phyloP scores from a whole-genome alignment of 495 filamentous ascomycete species.

The Penicillium nucicola region DNA sequence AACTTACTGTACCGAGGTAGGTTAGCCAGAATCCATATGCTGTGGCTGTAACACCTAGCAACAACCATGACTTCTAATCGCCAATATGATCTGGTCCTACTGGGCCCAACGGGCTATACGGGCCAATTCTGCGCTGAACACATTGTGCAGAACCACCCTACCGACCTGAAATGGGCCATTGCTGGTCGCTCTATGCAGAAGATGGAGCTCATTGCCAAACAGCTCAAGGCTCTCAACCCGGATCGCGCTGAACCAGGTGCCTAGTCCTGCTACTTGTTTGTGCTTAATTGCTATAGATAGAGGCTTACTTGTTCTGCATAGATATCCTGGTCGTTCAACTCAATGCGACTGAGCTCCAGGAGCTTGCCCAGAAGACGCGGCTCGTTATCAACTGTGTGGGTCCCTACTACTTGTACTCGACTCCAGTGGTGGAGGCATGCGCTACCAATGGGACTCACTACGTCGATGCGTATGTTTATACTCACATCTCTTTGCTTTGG shows the following conservation, averaged over 20 bases:
- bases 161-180: constrained; percentile 83
- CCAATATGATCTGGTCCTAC: constrained; percentile 78
- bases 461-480: constrained; percentile 60
- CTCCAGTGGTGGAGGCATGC: constrained; percentile 82
- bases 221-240: constrained; percentile 62
- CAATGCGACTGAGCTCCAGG: constrained; percentile 57
- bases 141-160: constrained; percentile 70
- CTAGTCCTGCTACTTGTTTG: background rate
- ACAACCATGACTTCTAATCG: constrained; percentile 41
- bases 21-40: constrained; percentile 11
- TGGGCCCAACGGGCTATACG: constrained; percentile 87
- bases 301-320: constrained; percentile 6
- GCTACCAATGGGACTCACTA: constrained; percentile 87
- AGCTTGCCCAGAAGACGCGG: constrained; percentile 69
- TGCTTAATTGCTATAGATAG: background rate
- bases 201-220: constrained; percentile 62
- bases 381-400: constrained; percentile 82
- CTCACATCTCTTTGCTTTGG: background rate
- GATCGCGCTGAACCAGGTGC: constrained; percentile 69
- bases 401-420: constrained; percentile 76
- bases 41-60: constrained; percentile 6
- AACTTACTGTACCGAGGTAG: constrained; percentile 13
- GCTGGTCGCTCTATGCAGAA: constrained; percentile 77
- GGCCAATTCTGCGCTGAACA: constrained; percentile 75
- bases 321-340: constrained; percentile 57